Evolutionary conservation across 129 eudicot species (phyloP).

Genomic region (Pulicaria dysenterica): DNA sequence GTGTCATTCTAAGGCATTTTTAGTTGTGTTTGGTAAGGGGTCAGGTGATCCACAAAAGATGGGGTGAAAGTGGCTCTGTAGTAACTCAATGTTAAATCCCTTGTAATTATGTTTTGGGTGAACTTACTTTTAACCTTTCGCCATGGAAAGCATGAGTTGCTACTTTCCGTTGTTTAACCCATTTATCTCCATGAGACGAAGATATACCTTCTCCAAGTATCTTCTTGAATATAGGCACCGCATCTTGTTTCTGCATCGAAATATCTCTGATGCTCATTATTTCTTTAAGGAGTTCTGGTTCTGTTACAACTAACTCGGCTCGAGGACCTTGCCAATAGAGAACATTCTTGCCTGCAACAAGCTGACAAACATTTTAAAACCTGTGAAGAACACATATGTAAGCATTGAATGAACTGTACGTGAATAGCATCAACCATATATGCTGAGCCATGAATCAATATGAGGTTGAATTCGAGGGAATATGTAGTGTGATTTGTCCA

Average conservation of each 20-base stretch:
- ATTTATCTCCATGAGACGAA: constrained; percentile 37
- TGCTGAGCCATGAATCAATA: constrained; percentile 17
- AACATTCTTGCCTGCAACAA: constrained; percentile 37
- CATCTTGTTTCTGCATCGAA: constrained; percentile 24
- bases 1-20: no score
- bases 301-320: constrained; percentile 36
- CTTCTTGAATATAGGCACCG: constrained; percentile 23
- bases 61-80: no score
- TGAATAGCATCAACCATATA: constrained; percentile 25
- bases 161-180: constrained; percentile 42
- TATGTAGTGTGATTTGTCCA: constrained; percentile 26
- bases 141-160: constrained; percentile 49
- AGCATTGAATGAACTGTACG: not conserved
- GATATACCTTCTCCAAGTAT: constrained; percentile 39
- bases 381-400: not conserved
- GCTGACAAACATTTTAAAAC: not conserved
- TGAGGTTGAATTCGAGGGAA: constrained; percentile 29
- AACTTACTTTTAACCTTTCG: constrained; percentile 26
- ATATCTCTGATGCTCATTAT: constrained; percentile 31
- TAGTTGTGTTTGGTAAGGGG: no score
- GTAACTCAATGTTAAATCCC: no score
- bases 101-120: no score
- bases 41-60: no score
- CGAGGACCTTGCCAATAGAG: constrained; percentile 44
- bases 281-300: constrained; percentile 37